Percentiles rank a stretch among this genome's conserved stretches.
Conservation (phyloP, 2,329 filamentous ascomycete genomes). For the Sclerotinia subarctica region DNA sequence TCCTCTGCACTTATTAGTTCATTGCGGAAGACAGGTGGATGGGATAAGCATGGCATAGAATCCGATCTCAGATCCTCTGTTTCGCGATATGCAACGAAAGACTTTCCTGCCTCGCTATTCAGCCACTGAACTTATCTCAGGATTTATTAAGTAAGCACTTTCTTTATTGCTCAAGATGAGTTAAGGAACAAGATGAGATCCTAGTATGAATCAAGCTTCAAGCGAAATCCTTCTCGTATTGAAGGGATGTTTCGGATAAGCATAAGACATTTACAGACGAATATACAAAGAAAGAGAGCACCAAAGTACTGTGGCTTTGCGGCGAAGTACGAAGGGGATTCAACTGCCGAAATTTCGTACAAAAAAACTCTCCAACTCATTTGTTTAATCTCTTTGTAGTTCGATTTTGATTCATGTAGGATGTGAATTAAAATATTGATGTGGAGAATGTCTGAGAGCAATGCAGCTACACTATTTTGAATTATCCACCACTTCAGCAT, state of each 20-base stretch:
- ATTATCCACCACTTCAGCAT: not conserved
- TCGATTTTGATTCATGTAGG: not conserved
- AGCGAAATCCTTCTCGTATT: slow-evolving; percentile 16
- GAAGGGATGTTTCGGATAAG: slow-evolving; percentile 4
- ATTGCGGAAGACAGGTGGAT: not conserved
- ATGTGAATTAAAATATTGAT: slow-evolving; percentile 6
- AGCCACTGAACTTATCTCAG: not conserved
- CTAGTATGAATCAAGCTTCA: not conserved
- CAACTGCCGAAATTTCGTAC: not conserved
- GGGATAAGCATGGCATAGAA: not conserved
- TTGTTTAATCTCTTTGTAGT: slow-evolving; percentile 6
- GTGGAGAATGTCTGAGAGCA: slow-evolving; percentile 12
- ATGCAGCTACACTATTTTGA: not conserved
- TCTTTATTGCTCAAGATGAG: not conserved
- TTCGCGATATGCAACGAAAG: slow-evolving; percentile 15
- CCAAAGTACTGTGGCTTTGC: slow-evolving; percentile 4
- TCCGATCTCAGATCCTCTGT: slow-evolving; percentile 17
- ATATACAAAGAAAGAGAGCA: slow-evolving; percentile 4
- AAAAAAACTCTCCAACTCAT: not conserved
- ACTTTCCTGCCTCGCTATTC: not conserved
- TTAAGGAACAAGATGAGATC: not conserved
- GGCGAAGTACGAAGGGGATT: not conserved
- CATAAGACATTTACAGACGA: slow-evolving; percentile 9
- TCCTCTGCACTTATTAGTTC: not conserved
- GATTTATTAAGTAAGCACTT: not conserved